Evolutionary conservation across 139 green algal genomes (phyloP), one percentile per base, ranked within the genome.

Genomic region (Auxenochlorella protothecoides): DNA sequence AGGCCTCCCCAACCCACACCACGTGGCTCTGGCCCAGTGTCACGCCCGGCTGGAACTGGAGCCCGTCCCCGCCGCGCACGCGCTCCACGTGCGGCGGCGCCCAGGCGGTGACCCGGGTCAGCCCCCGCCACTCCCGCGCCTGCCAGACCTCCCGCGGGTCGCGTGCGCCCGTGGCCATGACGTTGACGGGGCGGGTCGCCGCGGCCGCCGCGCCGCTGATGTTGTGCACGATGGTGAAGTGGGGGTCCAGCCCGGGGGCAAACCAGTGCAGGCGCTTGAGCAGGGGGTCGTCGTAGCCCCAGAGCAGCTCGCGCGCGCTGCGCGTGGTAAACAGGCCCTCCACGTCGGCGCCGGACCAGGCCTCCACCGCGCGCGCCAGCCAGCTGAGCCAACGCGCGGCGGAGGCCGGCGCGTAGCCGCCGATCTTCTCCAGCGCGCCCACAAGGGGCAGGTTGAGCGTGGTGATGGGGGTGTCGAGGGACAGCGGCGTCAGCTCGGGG

Each of bases 381-480:
- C 78, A 16, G 57, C 72, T 11, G 44, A 82, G 63, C 69, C 65
- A 56, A 9, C 15, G 6, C 6, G 66, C 12, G 53, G 63, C 54
- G n/a, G 12, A n/a, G 6, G 13, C n/a, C 11, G 62, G 56, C 2
- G 62, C 60, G 16, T 56, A 60, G 6, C 55, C 51, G 5, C 55
- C 61, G 44, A 83, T 66, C 6, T 55, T 3, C 61, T 79, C 79
- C 53, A 85, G 53, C 6, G 75, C 75, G 13, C 75, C 79, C 0
- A 83, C 52, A 4, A 85, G 79, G 4, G 80, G 79, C 5, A 85
- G 10, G 65, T 85, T 85, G 59, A 83, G 74, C 4, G 80, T 85
- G 11, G 76, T 80, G 52, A 85, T 60, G 2, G 55, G n/a, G 16
- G 79, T 79, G 11, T 71, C 62, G 54, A 79, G 62, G 62, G 53